Evolutionary conservation across 1,139 yeast species (phyloP), one percentile per base, ranked within the genome.

Genomic region (Chernovozyma aurita): DNA sequence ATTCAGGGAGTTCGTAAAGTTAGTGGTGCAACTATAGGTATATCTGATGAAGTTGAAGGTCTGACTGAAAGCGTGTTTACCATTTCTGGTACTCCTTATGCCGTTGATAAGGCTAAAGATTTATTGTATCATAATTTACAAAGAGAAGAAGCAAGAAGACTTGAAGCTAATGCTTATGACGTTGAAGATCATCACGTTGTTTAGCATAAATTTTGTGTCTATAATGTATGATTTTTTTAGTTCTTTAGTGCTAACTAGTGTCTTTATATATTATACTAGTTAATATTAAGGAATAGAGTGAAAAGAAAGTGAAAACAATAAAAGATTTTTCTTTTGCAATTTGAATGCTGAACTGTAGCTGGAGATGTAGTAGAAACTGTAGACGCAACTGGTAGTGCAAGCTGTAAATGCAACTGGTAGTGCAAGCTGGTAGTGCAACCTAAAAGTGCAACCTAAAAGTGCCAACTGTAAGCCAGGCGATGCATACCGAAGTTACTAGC

Each of bases 1-100:
- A 86, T 88, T 49, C 94, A 85, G 56, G 95, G 90, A 39, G 85
- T 88, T 37, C 75, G 96, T 48, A 78, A 84, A 50, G 75, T 74
- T 31, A 78, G 90, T 39, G 92, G 92, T 28, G 92, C 95, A 22
- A 76, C 79, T 36, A 87, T 88, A 54, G 79, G 82, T 9, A 86
- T 88, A 45, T 83, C 87, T 34, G 79, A 82, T 45, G 84, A 80
- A 49, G 77, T 80, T 34, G 80, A 80, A 47, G 80, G 76, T 30
- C 66, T 76, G 41, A 73, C 73, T 27, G 84, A 81, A 52, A 71
- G 96, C 48, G 64, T 73, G 31, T 86, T 88, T 57, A 84, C 92
- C 22, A 74, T 88, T 42, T 65, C 76, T 30, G 95, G 96, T 34
- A 62, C 80, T 30, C 61, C 75, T 24, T 69, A 67, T 40, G 76